Conservation (phyloP, 345 rosid species). For the Limnanthes douglasii region DNA sequence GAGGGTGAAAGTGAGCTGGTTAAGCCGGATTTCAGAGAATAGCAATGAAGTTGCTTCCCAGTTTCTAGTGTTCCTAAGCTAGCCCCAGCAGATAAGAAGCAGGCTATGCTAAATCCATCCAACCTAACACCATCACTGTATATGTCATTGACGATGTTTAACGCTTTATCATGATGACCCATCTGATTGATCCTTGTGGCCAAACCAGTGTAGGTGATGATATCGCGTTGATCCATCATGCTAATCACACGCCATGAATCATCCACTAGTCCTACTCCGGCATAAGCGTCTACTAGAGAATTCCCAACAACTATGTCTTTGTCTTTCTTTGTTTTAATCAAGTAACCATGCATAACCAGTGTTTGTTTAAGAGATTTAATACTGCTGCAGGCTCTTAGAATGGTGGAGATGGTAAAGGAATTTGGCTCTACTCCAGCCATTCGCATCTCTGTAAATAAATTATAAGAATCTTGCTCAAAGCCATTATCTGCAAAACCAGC, state of each 20-base stretch:
- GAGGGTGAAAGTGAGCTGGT: conserved; percentile 22
- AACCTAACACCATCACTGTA: conserved; percentile 21
- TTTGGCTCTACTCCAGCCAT: conserved; percentile 36
- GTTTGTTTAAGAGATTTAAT: conserved; percentile 13
- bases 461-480: conserved; percentile 20
- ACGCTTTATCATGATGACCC: conserved; percentile 29
- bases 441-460: conserved; percentile 28
- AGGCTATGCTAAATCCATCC: conserved; percentile 41
- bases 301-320: conserved; percentile 24
- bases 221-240: conserved; percentile 33
- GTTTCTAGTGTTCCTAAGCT: conserved; percentile 23
- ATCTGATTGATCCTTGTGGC: conserved; percentile 47
- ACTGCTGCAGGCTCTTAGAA: conserved; percentile 29
- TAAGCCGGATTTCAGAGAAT: conserved; percentile 41
- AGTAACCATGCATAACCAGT: conserved; percentile 33
- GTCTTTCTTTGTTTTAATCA: conserved; percentile 21
- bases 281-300: conserved; percentile 54
- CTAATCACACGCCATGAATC: conserved; percentile 30
- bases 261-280: conserved; percentile 21
- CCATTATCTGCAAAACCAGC: conserved; percentile 40
- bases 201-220: conserved; percentile 43
- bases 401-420: conserved; percentile 31
- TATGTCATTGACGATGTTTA: conserved; percentile 26
- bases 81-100: conserved; percentile 53
- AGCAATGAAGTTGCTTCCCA: conserved; percentile 56